Evolutionary conservation across 208 protist species (phyloP).

Genomic region (Trypanosoma brucei): DNA sequence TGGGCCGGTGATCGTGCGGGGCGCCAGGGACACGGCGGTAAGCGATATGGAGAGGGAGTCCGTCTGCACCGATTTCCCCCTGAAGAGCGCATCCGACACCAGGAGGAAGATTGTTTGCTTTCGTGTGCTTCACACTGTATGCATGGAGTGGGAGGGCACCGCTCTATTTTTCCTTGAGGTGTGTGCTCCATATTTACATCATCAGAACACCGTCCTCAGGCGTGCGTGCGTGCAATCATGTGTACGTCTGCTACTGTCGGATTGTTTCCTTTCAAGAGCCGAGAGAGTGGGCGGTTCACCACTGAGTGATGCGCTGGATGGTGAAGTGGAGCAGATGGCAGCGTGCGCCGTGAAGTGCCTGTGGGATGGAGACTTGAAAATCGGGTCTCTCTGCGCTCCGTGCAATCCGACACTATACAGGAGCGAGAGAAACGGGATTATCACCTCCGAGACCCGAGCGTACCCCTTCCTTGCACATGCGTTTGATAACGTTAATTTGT

Average conservation of each 20-base stretch:
- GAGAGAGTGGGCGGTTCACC: neutral
- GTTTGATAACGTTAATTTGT: neutral
- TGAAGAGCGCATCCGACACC: neutral
- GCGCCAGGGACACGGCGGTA: neutral
- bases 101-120: constrained; percentile 61
- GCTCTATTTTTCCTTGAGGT: constrained; percentile 58
- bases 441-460: neutral
- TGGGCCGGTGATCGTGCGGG: neutral
- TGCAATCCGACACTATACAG: neutral
- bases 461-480: neutral
- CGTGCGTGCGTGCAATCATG: constrained; percentile 58
- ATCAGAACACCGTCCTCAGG: constrained; percentile 52
- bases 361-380: neutral
- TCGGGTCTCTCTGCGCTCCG: neutral
- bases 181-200: constrained; percentile 64
- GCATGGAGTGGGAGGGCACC: constrained; percentile 46
- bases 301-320: neutral
- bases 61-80: neutral
- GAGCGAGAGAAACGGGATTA: neutral
- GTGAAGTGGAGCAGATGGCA: neutral
- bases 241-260: constrained; percentile 37
- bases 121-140: constrained; percentile 47
- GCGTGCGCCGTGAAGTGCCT: neutral
- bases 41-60: neutral
- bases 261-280: constrained; percentile 18